Evolutionary conservation across 345 rosid genomes (phyloP).

Genomic region (Ricinus communis): DNA sequence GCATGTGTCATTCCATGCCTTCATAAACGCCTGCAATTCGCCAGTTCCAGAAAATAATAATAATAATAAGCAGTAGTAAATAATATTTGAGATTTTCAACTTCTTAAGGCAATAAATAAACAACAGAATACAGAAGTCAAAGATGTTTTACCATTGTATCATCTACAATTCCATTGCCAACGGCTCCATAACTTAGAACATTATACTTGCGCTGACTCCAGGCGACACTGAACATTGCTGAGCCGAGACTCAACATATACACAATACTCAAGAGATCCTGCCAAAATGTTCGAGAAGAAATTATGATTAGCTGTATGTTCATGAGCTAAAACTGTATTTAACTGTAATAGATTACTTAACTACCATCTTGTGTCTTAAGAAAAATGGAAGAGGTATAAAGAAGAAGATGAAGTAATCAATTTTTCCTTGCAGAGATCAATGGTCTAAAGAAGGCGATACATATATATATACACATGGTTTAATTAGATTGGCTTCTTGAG

Average conservation of each 20-base stretch:
- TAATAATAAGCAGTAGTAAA: no score
- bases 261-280: background rate
- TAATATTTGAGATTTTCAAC: no score
- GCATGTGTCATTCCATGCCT: conserved; percentile 41
- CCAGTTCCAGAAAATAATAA: background rate
- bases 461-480: no score
- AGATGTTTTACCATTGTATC: conserved; percentile 19
- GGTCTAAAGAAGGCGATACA: no score
- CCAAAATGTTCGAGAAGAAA: background rate
- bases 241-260: background rate
- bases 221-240: background rate
- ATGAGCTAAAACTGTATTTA: no score
- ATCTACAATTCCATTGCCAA: conserved; percentile 15
- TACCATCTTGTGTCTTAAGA: background rate
- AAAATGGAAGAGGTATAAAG: background rate
- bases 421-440: background rate
- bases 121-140: no score
- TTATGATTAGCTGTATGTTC: no score
- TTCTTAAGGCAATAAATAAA: no score
- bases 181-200: conserved; percentile 5
- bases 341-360: background rate
- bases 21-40: conserved; percentile 34
- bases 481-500: no score
- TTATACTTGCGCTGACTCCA: background rate
- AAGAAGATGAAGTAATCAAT: no score